Evolutionary conservation across 192 early-diverging fungal genomes (phyloP).

Genomic region (Backusella westeae): DNA sequence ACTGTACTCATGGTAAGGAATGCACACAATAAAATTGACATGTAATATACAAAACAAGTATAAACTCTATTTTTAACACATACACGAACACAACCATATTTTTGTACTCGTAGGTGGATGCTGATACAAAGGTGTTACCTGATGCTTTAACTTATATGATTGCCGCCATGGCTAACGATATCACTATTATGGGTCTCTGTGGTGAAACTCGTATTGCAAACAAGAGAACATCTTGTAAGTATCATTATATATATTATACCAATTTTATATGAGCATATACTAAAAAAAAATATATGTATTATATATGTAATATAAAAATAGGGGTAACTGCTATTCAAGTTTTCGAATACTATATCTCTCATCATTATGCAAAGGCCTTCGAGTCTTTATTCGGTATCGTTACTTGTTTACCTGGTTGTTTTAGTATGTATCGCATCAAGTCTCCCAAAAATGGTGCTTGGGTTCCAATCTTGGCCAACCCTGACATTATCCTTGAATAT

Average conservation of each 20-base stretch:
- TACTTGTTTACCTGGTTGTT: constrained; percentile 95
- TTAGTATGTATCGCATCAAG: constrained; percentile 98
- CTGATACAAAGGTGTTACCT: constrained; percentile 81
- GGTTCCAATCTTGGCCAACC: constrained; percentile 87
- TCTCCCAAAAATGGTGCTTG: constrained; percentile 66
- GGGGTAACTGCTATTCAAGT: constrained; percentile 89
- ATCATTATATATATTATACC: constrained; percentile 36
- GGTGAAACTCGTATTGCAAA: constrained; percentile 97
- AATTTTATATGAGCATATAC: not conserved
- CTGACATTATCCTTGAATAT: constrained; percentile 81
- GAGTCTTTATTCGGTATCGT: constrained; percentile 97
- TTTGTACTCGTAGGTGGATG: constrained; percentile 60
- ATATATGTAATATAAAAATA: constrained; percentile 1
- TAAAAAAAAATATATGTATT: constrained; percentile 1
- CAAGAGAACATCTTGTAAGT: constrained; percentile 84
- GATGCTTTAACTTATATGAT: constrained; percentile 86
- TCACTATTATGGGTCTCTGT: constrained; percentile 92
- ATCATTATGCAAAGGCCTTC: constrained; percentile 93
- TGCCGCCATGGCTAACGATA: constrained; percentile 88
- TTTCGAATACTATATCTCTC: constrained; percentile 98
- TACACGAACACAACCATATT: not conserved
- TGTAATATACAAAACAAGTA: not conserved
- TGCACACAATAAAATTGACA: not conserved
- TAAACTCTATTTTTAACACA: constrained; percentile 7
- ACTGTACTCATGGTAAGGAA: constrained; percentile 63